phyloP scores from a whole-genome alignment of 2,329 filamentous ascomycete species.

The Botrytis elliptica region DNA sequence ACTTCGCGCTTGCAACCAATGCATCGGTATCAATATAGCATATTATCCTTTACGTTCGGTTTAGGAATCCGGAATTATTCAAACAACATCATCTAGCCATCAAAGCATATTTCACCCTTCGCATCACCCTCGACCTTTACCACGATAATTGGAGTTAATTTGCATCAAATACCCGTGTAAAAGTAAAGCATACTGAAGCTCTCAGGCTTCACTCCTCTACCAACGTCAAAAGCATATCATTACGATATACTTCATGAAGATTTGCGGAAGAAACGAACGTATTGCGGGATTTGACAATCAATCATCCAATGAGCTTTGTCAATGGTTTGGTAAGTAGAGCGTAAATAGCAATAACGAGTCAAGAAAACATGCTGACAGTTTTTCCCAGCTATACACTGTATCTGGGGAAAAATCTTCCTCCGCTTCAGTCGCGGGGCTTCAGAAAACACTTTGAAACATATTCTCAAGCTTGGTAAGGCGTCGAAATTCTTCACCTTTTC shows the following conservation, averaged over 20 bases:
- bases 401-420: too few relatives aligned
- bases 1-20: not conserved
- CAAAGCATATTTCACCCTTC: not conserved
- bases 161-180: not conserved
- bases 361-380: too few relatives aligned
- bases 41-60: not conserved
- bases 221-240: not conserved
- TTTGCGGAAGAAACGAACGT: not conserved
- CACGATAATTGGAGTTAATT: not conserved
- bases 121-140: not conserved
- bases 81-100: not conserved
- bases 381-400: too few relatives aligned
- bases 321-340: not conserved
- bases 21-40: not conserved
- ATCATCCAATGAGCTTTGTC: too few relatives aligned
- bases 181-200: not conserved
- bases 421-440: too few relatives aligned
- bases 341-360: too few relatives aligned
- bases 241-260: not conserved
- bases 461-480: too few relatives aligned
- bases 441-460: too few relatives aligned
- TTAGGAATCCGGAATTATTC: not conserved
- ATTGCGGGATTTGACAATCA: not conserved
- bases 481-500: too few relatives aligned
- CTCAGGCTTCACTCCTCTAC: not conserved